Conservation (phyloP, 2,329 filamentous ascomycete species). For the Orbilia oligospora region DNA sequence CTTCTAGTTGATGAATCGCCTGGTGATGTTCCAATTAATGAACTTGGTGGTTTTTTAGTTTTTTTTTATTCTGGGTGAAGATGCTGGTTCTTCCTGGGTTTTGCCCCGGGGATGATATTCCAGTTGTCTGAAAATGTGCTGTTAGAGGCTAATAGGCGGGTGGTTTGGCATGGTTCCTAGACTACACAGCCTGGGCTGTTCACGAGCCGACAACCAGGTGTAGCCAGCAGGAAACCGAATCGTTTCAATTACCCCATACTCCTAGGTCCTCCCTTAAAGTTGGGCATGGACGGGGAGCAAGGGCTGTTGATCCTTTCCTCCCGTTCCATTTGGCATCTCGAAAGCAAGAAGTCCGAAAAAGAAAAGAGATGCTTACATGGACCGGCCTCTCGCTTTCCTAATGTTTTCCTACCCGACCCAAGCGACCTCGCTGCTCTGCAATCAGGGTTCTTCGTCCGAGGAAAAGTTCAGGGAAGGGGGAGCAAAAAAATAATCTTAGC, state of each 20-base stretch:
- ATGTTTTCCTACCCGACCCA: slow-evolving; percentile 57
- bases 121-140: slow-evolving; percentile 16
- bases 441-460: slow-evolving; percentile 49
- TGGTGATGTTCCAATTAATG: neutral
- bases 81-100: slow-evolving; percentile 19
- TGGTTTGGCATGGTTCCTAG: slow-evolving; percentile 51
- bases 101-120: slow-evolving; percentile 19
- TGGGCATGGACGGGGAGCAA: slow-evolving; percentile 50
- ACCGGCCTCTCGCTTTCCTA: slow-evolving; percentile 53
- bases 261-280: slow-evolving; percentile 26
- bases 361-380: slow-evolving; percentile 44
- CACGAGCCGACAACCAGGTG: slow-evolving; percentile 54
- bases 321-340: slow-evolving; percentile 50
- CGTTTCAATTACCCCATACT: slow-evolving; percentile 59
- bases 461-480: slow-evolving; percentile 32
- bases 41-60: slow-evolving; percentile 16
- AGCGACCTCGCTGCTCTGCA: slow-evolving; percentile 49
- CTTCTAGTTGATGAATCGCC: slow-evolving; percentile 36
- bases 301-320: slow-evolving; percentile 57
- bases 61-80: slow-evolving; percentile 8
- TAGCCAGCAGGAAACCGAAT: slow-evolving; percentile 57
- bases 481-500: slow-evolving; percentile 25
- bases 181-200: slow-evolving; percentile 54
- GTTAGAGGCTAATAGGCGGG: slow-evolving; percentile 51
- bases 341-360: slow-evolving; percentile 52